These are phyloP conservation scores for Microdochium trichocladiopsis DNA, from an alignment of 2,329 filamentous ascomycete genomes.

Conservation along the genomic window DNA sequence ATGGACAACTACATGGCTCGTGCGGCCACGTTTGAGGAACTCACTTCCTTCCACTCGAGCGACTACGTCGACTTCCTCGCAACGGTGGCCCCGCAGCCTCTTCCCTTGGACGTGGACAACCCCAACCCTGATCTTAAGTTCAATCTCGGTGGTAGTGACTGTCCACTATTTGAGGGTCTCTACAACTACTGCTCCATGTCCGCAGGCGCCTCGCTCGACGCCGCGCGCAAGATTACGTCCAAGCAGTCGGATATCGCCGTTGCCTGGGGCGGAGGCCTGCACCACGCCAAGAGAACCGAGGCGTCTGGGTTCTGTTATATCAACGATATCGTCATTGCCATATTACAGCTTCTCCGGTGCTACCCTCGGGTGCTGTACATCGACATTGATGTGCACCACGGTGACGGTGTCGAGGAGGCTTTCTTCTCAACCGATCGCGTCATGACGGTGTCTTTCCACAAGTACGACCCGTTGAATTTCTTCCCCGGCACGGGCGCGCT, in stretches of 20 bases:
- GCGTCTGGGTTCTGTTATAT: conserved; percentile 98
- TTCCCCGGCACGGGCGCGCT: conserved; percentile 89
- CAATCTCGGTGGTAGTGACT: conserved; percentile 87
- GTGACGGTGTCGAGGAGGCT: conserved; percentile 84
- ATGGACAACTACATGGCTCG: conserved; percentile 92
- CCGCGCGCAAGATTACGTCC: conserved; percentile 80
- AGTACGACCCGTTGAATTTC: conserved; percentile 78
- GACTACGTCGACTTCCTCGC: conserved; percentile 90
- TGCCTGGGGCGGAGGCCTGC: conserved; percentile 93
- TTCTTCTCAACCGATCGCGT: conserved; percentile 87
- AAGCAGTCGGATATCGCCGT: conserved; percentile 91
- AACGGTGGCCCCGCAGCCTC: conserved; percentile 58
- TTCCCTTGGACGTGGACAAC: conserved; percentile 59
- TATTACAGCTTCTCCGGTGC: conserved; percentile 77
- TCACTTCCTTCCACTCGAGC: conserved; percentile 76
- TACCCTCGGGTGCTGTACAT: conserved; percentile 88
- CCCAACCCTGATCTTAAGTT: conserved; percentile 61
- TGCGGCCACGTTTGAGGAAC: conserved; percentile 78
- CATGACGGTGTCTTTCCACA: conserved; percentile 93
- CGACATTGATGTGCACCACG: conserved; percentile 88
- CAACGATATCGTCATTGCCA: conserved; percentile 94
- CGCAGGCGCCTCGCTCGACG: conserved; percentile 83
- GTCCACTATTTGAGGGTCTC: conserved; percentile 91
- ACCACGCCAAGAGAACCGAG: conserved; percentile 92
- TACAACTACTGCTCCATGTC: conserved; percentile 95